These are phyloP conservation scores for Solanum virginianum DNA, from an alignment of 257 asterid genomes.

Conservation along the genomic window DNA sequence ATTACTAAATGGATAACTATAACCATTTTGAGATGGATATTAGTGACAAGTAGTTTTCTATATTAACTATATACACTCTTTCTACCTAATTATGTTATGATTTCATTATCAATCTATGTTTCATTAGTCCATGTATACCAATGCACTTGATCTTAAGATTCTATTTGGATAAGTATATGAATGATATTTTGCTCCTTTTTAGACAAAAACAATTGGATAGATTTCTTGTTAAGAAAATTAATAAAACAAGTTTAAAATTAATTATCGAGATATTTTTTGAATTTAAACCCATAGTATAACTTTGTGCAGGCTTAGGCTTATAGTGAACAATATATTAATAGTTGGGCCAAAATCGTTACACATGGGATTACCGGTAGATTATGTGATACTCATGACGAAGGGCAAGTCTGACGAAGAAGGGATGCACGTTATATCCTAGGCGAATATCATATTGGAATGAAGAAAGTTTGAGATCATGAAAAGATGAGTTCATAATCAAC, in stretches of 20 bases:
- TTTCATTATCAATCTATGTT: neutral
- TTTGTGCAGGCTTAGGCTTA: fast-evolving
- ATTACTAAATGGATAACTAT: neutral
- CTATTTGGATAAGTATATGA: neutral
- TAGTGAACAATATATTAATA: neutral
- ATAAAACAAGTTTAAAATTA: neutral
- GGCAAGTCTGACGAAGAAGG: neutral
- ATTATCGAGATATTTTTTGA: neutral
- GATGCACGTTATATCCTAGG: neutral
- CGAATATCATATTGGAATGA: neutral
- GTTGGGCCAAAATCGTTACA: neutral
- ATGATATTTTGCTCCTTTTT: neutral
- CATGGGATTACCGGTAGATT: neutral
- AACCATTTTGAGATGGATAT: neutral
- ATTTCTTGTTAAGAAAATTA: neutral
- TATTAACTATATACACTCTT: neutral
- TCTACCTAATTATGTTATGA: neutral
- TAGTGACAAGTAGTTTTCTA: neutral
- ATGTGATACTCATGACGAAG: neutral
- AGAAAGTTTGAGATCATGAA: neutral
- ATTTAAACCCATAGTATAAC: neutral
- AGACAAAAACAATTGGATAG: neutral
- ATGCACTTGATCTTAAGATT: neutral
- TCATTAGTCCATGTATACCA: neutral
- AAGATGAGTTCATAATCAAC: neutral